A percentile compares a stretch with the other conserved stretches of the same genome.
These are phyloP conservation scores for Lolium multiflorum DNA, from an alignment of 176 grass and related monocot genomes.

Conservation along the genomic window DNA sequence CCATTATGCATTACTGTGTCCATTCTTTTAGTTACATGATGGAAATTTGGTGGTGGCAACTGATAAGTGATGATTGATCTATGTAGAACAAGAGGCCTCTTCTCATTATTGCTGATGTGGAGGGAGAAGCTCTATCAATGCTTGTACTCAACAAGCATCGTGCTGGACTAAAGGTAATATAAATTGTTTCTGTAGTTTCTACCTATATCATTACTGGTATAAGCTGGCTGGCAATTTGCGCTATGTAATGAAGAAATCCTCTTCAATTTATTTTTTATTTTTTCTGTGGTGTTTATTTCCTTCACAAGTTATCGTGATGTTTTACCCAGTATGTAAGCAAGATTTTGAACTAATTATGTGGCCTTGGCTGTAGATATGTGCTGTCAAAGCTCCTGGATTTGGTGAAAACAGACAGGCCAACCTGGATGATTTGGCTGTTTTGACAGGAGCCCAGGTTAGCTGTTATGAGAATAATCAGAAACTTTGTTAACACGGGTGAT, in stretches of 20 bases:
- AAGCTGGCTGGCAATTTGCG: not conserved
- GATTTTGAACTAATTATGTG: constrained; percentile 28
- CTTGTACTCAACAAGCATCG: constrained; percentile 91
- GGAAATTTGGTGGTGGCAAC: constrained; percentile 34
- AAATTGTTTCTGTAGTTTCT: constrained; percentile 10
- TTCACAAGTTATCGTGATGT: not conserved
- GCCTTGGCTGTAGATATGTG: constrained; percentile 72
- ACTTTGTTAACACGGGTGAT: constrained; percentile 14
- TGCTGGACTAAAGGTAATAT: constrained; percentile 80
- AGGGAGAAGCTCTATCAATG: constrained; percentile 81
- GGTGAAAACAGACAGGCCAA: constrained; percentile 91
- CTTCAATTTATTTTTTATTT: not conserved
- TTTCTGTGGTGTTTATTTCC: not conserved
- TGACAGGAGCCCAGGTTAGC: constrained; percentile 88
- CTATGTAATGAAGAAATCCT: not conserved
- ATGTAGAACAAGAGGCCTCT: constrained; percentile 70
- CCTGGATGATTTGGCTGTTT: constrained; percentile 88
- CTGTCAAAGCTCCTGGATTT: constrained; percentile 96
- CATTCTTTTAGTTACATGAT: not conserved
- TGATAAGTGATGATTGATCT: constrained; percentile 40
- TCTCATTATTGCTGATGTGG: constrained; percentile 87
- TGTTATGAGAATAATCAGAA: constrained; percentile 25
- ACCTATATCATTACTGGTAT: constrained; percentile 15
- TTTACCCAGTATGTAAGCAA: constrained; percentile 32
- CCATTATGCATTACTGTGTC: not conserved